These are phyloP conservation scores for Yamadazyma phyllophila DNA, from an alignment of 805 yeast genomes.

Conservation along the genomic window DNA sequence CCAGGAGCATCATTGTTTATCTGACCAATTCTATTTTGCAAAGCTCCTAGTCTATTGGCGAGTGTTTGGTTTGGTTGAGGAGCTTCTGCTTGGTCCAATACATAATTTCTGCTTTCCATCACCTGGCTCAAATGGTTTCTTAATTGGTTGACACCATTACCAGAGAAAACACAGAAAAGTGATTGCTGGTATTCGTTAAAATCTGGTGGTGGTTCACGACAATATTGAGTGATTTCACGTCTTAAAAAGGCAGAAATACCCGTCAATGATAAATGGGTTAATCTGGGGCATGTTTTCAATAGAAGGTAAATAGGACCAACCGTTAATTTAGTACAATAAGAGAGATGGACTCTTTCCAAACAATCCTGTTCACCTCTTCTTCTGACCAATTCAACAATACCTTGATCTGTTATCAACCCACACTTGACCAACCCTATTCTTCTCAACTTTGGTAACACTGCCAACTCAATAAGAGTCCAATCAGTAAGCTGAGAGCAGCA, in stretches of 20 bases:
- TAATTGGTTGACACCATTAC: conserved; percentile 77
- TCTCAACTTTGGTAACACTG: conserved; percentile 74
- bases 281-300: conserved; percentile 74
- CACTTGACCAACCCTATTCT: conserved; percentile 95
- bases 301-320: conserved; percentile 74
- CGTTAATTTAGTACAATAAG: conserved; percentile 82
- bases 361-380: conserved; percentile 73
- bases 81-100: conserved; percentile 23
- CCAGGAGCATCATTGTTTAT: conserved; percentile 1
- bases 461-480: conserved; percentile 70
- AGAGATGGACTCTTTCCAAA: conserved; percentile 87
- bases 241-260: conserved; percentile 90
- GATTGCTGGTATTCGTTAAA: conserved; percentile 83
- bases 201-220: conserved; percentile 91
- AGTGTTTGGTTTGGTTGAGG: background rate
- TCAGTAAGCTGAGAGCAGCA: conserved; percentile 90
- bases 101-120: conserved; percentile 35
- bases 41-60: conserved; percentile 1
- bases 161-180: conserved; percentile 90
- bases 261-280: conserved; percentile 88
- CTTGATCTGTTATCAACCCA: conserved; percentile 80
- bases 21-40: conserved; percentile 1
- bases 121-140: conserved; percentile 61
- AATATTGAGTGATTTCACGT: conserved; percentile 77
- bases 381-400: conserved; percentile 65